A percentile compares a stretch with the other conserved stretches of the same genome.
These are phyloP conservation scores for Malassezia restricta DNA, from an alignment of 1,284 basidiomycete genomes.

Conservation along the genomic window DNA sequence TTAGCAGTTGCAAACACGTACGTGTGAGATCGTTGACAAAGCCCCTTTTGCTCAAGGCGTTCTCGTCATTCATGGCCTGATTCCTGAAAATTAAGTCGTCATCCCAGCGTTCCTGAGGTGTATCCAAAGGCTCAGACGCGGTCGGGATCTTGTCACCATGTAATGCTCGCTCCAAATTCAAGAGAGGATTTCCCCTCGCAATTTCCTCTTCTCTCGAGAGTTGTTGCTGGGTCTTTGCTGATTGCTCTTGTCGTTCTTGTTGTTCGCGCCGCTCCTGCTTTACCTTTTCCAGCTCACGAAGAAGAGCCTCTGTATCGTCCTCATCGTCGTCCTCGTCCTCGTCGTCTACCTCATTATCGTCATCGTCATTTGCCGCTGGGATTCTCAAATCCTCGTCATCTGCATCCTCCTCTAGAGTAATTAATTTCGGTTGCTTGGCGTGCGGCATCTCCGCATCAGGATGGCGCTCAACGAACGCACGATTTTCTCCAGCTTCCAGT, in stretches of 20 bases:
- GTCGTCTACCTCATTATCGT: slow-evolving; percentile 12
- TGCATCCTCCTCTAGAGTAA: slow-evolving; percentile 5
- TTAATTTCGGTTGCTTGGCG: slow-evolving; percentile 13
- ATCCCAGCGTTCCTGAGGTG: slow-evolving; percentile 34
- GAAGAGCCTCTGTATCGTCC: slow-evolving; percentile 29
- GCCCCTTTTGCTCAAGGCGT: slow-evolving; percentile 9
- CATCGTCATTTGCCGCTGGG: not conserved
- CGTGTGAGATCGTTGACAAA: slow-evolving; percentile 43
- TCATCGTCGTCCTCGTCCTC: slow-evolving; percentile 18
- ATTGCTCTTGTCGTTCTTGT: slow-evolving; percentile 16
- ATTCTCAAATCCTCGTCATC: not conserved
- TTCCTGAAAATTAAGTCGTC: slow-evolving; percentile 46
- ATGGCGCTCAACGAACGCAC: not conserved
- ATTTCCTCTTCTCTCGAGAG: slow-evolving; percentile 31
- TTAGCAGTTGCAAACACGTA: slow-evolving; percentile 6
- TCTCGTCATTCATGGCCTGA: slow-evolving; percentile 25
- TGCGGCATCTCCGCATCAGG: slow-evolving; percentile 11
- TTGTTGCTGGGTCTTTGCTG: slow-evolving; percentile 6
- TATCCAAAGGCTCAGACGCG: not conserved
- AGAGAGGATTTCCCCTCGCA: slow-evolving; percentile 36
- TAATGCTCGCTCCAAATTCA: slow-evolving; percentile 33
- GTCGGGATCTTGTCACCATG: slow-evolving; percentile 4
- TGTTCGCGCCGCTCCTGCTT: slow-evolving; percentile 32
- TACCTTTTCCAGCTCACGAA: slow-evolving; percentile 40
- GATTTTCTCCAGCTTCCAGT: slow-evolving; percentile 27